Conservation (phyloP, 192 early-diverging fungal species). For the Coemansia sp. region DNA sequence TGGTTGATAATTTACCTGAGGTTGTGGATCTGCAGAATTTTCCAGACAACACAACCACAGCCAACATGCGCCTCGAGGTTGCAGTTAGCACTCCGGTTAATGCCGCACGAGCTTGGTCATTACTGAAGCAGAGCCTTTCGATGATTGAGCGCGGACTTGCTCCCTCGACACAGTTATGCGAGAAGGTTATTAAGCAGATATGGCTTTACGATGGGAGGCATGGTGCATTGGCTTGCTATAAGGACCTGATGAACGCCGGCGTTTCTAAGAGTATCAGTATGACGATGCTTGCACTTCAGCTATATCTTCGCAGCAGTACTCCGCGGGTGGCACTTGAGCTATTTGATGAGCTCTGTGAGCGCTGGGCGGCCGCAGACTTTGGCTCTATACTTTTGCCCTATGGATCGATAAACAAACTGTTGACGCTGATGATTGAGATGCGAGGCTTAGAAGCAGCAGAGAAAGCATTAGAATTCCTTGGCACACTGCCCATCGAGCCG, state of each 20-base stretch:
- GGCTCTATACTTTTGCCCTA: conserved; percentile 5
- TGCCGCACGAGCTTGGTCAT: background rate
- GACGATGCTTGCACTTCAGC: conserved; percentile 8
- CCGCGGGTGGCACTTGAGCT: conserved; percentile 7
- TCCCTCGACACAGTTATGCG: conserved; percentile 16
- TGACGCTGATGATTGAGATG: conserved; percentile 17
- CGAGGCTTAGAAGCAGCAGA: conserved; percentile 24
- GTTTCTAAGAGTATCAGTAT: conserved; percentile 17
- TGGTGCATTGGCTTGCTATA: conserved; percentile 24
- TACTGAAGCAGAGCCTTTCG: conserved; percentile 1
- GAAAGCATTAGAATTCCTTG: conserved; percentile 23
- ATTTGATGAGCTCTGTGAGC: conserved; percentile 20
- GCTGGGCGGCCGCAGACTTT: conserved; percentile 11
- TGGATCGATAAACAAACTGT: conserved; percentile 1
- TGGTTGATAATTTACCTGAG: background rate
- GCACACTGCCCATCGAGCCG: conserved; percentile 12
- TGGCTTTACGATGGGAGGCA: conserved; percentile 12
- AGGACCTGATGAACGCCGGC: conserved; percentile 13
- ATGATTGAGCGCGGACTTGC: conserved; percentile 33
- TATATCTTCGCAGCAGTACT: conserved; percentile 6
- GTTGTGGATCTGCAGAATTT: conserved; percentile 10
- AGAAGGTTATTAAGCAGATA: conserved; percentile 7
- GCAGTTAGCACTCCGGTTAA: conserved; percentile 3
- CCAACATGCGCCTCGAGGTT: conserved; percentile 27
- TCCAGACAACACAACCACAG: conserved; percentile 35